Base-by-base conservation (phyloP, 2,329 filamentous ascomycete species). In the Diaporthe australafricana region DNA sequence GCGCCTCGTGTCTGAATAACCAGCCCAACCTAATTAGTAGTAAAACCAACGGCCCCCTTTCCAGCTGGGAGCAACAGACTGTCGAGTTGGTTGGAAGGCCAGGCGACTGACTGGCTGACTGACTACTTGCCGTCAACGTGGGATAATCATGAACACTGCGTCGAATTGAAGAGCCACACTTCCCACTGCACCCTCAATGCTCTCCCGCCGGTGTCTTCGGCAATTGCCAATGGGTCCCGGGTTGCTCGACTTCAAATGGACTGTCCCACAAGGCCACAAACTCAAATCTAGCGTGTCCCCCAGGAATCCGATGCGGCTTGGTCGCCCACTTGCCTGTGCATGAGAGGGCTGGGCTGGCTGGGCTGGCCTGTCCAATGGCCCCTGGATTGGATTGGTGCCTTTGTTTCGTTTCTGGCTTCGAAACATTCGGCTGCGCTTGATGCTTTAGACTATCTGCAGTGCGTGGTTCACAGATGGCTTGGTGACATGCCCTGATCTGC, bases 31-130 rank as follows among this genome's bases (percentile, higher is more conserved):
- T 48, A 63, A 63, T 63, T 63, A 63, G 60, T 63, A 63, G 60
- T 63, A 63, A 63, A 63, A 63, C 60, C 60, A 48, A 63, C 60
- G 60, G 60, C 60, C 60, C 60, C 60, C 60, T 63, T 63, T 63
- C 45, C 60, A 63, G 60, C 60, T 48, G 60, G 42, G 27, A 30
- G 32, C 60, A 48, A 38, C 9, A 20, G 40, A 63, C 25, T 27
- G n/a, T 14, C 48, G 20, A 11, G 32, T n/a, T 35, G 38, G 38
- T 40, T 40, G 38, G 14, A 53, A 14, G 25, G 42, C 42, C 30
- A 35, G 22, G 57, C 17, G 20, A 32, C n/a, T 55, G 52, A n/a
- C 7, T 25, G 50, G 16, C 40, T 22, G 57, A 30, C 56, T 45
- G 35, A 22, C 25, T 35, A 27, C 42, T 63, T 35, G 42, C 42